Base-by-base conservation (phyloP, 2,329 filamentous ascomycete genomes). In the Epichloe gansuensis region DNA sequence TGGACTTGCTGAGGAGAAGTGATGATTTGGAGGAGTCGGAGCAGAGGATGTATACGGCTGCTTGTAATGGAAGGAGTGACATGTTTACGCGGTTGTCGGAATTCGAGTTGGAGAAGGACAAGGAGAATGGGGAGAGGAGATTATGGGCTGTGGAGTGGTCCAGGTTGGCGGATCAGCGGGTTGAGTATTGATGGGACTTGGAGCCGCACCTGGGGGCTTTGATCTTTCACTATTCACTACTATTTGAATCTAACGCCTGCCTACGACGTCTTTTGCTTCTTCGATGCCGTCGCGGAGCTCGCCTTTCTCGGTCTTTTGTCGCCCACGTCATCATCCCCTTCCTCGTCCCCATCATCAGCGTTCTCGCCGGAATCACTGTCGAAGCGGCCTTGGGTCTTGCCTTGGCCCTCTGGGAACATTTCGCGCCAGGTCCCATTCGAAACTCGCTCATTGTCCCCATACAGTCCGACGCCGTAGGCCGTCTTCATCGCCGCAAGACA, bases 401-500 rank as follows among this genome's bases (percentile, higher is more conserved):
- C 68, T 2, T 61, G 56, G 11, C 54, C 51, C 9, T 61, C 63
- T 23, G 68, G 69, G 50, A 79, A 78, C 41, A 75, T 55, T 34
- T 67, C 61, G 45, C 68, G 71, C 75, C 75, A 78, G 5, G 62
- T 77, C 4, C 84, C 85, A 58, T 85, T 74, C 47, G 80, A 61
- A 2, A 86, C 81, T 58, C 68, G 74, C 6, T 74, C 63, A 61
- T 86, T 74, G 56, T 84, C 73, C 0, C 86, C 85, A 59, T 84
- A 75, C 25, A 89, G 60, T 0, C 79, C 78, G 1, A 84, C 73
- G 6, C 71, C 63, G 63, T 88, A 89, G 0, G 85, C 85, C 45
- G 75, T 74, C 70, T 88, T 89, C 77, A 89, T 81, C 0, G 77
- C 79, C 41, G 76, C 67, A 1, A 89, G 68, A 59, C 86, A 89